Conservation (phyloP, 2,329 filamentous ascomycete species). For the Plenodomus tracheiphilus region DNA sequence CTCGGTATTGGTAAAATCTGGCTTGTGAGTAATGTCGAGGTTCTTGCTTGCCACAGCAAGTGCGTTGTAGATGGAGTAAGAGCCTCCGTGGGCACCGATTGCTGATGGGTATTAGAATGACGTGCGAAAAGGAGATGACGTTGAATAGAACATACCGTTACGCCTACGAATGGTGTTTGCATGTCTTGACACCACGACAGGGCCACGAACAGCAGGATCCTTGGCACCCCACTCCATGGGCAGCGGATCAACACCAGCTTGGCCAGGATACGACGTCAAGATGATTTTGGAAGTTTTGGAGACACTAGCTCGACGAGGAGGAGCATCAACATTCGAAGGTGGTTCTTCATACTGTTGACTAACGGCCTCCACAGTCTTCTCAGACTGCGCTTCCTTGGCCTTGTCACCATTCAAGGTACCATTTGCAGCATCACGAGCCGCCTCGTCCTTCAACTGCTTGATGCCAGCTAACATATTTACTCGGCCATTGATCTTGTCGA, state of each 20-base stretch:
- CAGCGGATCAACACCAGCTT: slow-evolving; percentile 91
- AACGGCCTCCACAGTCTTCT: slow-evolving; percentile 43
- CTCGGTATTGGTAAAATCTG: slow-evolving; percentile 82
- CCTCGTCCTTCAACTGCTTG: slow-evolving; percentile 59
- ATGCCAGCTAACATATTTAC: slow-evolving; percentile 64
- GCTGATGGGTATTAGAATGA: slow-evolving; percentile 46
- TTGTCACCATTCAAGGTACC: slow-evolving; percentile 26
- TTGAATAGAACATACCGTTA: slow-evolving; percentile 63
- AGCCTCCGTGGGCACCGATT: slow-evolving; percentile 78
- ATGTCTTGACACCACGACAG: slow-evolving; percentile 81
- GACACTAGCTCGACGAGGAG: slow-evolving; percentile 47
- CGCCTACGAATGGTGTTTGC: slow-evolving; percentile 75
- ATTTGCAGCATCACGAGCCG: slow-evolving; percentile 33
- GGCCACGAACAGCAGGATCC: slow-evolving; percentile 75
- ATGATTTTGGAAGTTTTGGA: slow-evolving; percentile 64
- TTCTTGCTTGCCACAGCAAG: slow-evolving; percentile 91
- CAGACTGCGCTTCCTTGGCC: slow-evolving; percentile 38
- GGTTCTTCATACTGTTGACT: slow-evolving; percentile 47
- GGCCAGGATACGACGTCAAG: slow-evolving; percentile 85
- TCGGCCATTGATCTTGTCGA: slow-evolving; percentile 64
- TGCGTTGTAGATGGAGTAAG: slow-evolving; percentile 94
- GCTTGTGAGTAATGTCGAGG: slow-evolving; percentile 77
- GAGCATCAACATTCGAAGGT: slow-evolving; percentile 34
- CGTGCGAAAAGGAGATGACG: not conserved
- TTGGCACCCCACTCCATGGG: slow-evolving; percentile 83